Base-by-base conservation (phyloP, 805 yeast genomes). In the Naumovozyma baii region DNA sequence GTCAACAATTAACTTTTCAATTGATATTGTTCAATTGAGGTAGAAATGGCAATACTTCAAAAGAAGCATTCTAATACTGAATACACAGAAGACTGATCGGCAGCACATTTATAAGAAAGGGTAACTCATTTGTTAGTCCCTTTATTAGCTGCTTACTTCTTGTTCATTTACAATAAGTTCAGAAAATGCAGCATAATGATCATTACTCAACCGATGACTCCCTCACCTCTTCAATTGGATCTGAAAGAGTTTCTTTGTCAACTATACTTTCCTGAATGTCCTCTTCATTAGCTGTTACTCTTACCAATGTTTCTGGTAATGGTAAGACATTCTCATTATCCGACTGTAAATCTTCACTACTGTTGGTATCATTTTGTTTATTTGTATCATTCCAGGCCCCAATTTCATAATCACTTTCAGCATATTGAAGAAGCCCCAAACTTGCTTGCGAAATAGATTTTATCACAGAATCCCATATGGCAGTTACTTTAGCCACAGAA, bases 271-370 rank as follows among this genome's bases (percentile, higher is more conserved):
- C 10, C 28, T 7, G 7, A 22, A 22, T 7, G 12, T 22, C 28
- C 20, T 68, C 71, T n/a, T 69, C 65, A 33, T 69, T 68, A 13
- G 77, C 54, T 35, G 70, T 67, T 25, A 81, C 67, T 36, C 88
- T 64, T 3, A 81, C 80, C 46, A 81, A 59, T 0, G 82, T 66
- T 50, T 80, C 88, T 1, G 88, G 85, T 34, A 76, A 58, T 2
- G 83, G 80, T 2, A 64, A 59, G 1, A 56, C 61, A n/a, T 61
- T 66, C 25, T 58, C 59, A 1, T 47, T 40, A 12, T 50, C 49
- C 2, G 47, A 9, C 13, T n/a, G 31, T 8, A 14, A 29, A 12
- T 29, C 38, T 47, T 42, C 74, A 51, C n/a, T 77, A 13, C 37
- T 30, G 4, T 38, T 36, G 9, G 10, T 26, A 15, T 12, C 10